Conservation (phyloP, 2,329 filamentous ascomycete species). For the Colletotrichum sp. region DNA sequence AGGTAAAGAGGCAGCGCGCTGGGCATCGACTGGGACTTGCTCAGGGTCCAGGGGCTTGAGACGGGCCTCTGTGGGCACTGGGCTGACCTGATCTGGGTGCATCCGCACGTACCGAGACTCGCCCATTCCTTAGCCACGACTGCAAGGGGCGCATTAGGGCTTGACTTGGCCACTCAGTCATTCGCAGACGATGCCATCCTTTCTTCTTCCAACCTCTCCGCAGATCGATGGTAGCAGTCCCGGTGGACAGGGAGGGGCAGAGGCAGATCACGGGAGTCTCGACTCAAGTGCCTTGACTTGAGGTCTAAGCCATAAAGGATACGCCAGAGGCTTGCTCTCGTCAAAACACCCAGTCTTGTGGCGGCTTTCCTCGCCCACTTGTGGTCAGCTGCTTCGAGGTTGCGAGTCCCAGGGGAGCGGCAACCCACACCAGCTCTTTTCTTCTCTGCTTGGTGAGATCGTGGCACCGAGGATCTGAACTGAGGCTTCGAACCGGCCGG, state of each 20-base stretch:
- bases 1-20: background rate
- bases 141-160: slow-evolving; percentile 11
- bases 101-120: slow-evolving; percentile 7
- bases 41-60: slow-evolving; percentile 9
- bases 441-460: background rate
- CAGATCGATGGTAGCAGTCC: slow-evolving; percentile 20
- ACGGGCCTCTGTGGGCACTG: background rate
- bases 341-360: background rate
- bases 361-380: background rate
- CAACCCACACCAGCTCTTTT: background rate
- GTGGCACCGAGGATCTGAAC: slow-evolving; percentile 12
- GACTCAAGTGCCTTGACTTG: background rate
- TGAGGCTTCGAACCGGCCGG: background rate
- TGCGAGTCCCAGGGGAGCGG: background rate
- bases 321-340: background rate
- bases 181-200: background rate
- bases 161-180: background rate
- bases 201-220: slow-evolving; percentile 18
- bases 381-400: background rate
- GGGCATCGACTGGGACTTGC: background rate
- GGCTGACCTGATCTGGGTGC: background rate
- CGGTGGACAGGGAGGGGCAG: slow-evolving; percentile 13
- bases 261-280: slow-evolving; percentile 10
- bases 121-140: background rate
- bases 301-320: background rate